Percentiles rank a stretch among this genome's conserved stretches.
These are phyloP conservation scores for Mucor piriformis DNA, from an alignment of 371 early-diverging fungal species.

Conservation along the genomic window DNA sequence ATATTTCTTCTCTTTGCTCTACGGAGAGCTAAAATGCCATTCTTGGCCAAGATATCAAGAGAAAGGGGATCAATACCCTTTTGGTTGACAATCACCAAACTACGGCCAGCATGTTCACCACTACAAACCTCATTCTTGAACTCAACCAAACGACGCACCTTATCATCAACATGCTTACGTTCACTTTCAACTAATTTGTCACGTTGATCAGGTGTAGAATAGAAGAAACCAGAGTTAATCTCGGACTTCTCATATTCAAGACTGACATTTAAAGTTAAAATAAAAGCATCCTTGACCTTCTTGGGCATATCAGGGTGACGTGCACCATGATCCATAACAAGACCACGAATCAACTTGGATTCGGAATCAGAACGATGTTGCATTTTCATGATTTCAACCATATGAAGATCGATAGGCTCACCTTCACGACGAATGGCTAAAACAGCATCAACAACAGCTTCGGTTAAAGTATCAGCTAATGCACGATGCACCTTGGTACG, in stretches of 20 bases:
- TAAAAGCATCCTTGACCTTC: constrained; percentile 87
- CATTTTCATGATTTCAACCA: constrained; percentile 99
- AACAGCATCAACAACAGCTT: constrained; percentile 97
- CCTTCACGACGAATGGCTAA: constrained; percentile 79
- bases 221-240: constrained; percentile 99
- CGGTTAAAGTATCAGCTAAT: constrained; percentile 91
- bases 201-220: constrained; percentile 97
- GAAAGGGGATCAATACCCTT: constrained; percentile 99
- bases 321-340: constrained; percentile 99
- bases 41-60: constrained; percentile 96
- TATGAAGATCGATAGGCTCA: constrained; percentile 96
- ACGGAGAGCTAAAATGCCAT: constrained; percentile 97
- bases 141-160: constrained; percentile 93
- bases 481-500: constrained; percentile 94
- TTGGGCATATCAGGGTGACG: constrained; percentile 99
- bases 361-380: constrained; percentile 96
- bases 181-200: constrained; percentile 98
- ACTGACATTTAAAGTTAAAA: constrained; percentile 98
- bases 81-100: constrained; percentile 98
- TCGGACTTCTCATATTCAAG: constrained; percentile 99
- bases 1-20: constrained; percentile 99
- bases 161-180: constrained; percentile 95
- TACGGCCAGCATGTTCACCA: constrained; percentile 76
- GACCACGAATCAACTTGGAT: constrained; percentile 93
- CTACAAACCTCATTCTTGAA: constrained; percentile 93